These are phyloP conservation scores for Ustilago vetiveriae DNA, from an alignment of 1,284 basidiomycete genomes.

Conservation along the genomic window DNA sequence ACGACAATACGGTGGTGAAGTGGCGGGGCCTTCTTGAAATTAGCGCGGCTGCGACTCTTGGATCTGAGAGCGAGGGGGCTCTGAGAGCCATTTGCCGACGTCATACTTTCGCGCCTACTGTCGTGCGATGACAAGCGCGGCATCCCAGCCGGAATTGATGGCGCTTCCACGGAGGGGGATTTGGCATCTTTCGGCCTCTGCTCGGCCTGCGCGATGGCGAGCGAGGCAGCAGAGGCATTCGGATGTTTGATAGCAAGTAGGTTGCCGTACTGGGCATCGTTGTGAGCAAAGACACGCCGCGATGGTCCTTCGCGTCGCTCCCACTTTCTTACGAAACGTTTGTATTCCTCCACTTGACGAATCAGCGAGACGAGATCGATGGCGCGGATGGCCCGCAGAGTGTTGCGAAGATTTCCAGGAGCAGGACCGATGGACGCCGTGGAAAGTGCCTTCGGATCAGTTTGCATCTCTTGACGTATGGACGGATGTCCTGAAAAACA, in stretches of 20 bases:
- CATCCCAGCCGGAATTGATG: constrained; percentile 50
- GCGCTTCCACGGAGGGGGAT: constrained; percentile 18
- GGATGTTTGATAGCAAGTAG: constrained; percentile 55
- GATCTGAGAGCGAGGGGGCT: constrained; percentile 29
- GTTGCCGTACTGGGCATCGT: constrained; percentile 65
- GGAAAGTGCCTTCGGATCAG: constrained; percentile 14
- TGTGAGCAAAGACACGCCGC: constrained; percentile 63
- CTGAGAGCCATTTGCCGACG: constrained; percentile 18
- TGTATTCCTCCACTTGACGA: constrained; percentile 57
- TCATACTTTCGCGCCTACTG: constrained; percentile 25
- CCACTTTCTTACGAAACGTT: constrained; percentile 56
- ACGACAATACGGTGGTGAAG: constrained; percentile 63
- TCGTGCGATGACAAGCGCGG: constrained; percentile 35
- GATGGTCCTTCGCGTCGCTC: constrained; percentile 57
- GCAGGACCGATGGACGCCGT: constrained; percentile 42
- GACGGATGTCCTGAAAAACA: constrained; percentile 46
- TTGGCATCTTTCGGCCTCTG: constrained; percentile 25
- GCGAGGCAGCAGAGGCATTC: constrained; percentile 1
- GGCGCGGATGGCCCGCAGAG: constrained; percentile 51
- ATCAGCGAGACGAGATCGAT: constrained; percentile 56
- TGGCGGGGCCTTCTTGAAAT: constrained; percentile 27
- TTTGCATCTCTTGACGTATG: constrained; percentile 34
- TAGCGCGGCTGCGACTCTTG: constrained; percentile 32
- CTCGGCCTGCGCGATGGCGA: constrained; percentile 8
- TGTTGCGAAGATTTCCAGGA: constrained; percentile 44